These are phyloP conservation scores for Lachnellula arida DNA, from an alignment of 2,329 filamentous ascomycete species.

Conservation along the genomic window DNA sequence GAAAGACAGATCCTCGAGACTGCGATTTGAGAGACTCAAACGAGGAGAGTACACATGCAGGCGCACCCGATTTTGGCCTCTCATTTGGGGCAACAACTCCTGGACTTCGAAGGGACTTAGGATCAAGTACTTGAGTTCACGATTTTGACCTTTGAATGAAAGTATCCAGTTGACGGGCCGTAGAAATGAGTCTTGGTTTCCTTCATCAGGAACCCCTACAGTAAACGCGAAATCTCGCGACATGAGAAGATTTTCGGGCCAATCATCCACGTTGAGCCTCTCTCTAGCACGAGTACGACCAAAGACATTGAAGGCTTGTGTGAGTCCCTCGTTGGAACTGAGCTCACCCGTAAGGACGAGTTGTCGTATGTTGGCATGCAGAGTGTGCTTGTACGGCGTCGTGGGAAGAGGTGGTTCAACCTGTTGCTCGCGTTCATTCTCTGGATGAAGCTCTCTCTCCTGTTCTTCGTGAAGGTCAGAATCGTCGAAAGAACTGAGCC, in stretches of 20 bases:
- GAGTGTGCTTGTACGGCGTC: constrained; percentile 35
- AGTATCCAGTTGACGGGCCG: constrained; percentile 53
- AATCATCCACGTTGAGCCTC: constrained; percentile 31
- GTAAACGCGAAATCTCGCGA: constrained; percentile 49
- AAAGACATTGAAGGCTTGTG: constrained; percentile 28
- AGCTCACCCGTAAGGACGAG: constrained; percentile 38
- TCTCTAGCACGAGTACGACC: constrained; percentile 37
- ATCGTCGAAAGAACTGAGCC: constrained; percentile 28
- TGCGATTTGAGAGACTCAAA: constrained; percentile 32
- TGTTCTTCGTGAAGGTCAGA: constrained; percentile 58
- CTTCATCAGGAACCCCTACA: constrained; percentile 27
- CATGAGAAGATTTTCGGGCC: constrained; percentile 40
- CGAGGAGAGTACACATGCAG: constrained; percentile 51
- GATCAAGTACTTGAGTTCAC: constrained; percentile 34
- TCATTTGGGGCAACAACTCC: constrained; percentile 40
- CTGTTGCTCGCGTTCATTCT: constrained; percentile 57
- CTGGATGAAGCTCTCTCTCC: constrained; percentile 61
- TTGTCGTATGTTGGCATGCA: constrained; percentile 40
- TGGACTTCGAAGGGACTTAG: constrained; percentile 60
- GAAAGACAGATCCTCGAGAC: constrained; percentile 44
- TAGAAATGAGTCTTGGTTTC: constrained; percentile 41
- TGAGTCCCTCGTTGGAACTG: constrained; percentile 11
- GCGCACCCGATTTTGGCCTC: constrained; percentile 30
- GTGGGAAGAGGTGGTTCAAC: constrained; percentile 43
- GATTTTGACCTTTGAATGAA: constrained; percentile 25